Percentiles rank a stretch among this genome's conserved stretches.
Evolutionary conservation across 2,329 filamentous ascomycete species (phyloP).

Genomic region (Whalleya microplaca): DNA sequence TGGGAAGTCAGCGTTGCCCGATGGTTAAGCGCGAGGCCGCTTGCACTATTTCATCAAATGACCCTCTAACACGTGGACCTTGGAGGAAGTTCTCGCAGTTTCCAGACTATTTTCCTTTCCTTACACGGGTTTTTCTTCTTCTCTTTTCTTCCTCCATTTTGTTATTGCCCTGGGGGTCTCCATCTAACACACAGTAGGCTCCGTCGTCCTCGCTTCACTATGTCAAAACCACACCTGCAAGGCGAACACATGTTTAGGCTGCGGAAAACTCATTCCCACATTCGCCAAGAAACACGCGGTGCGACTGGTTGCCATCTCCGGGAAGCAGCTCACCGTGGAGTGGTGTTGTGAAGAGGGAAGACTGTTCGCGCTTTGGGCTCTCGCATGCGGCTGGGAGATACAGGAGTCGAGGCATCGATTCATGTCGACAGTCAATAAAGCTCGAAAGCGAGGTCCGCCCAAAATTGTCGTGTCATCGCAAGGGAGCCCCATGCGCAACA

Average conservation of each 20-base stretch:
- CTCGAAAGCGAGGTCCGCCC: conserved; percentile 1
- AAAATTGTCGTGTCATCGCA: neutral
- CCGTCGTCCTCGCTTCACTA: conserved; percentile 8
- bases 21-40: too few relatives aligned
- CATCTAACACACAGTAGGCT: conserved; percentile 8
- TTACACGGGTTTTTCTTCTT: neutral
- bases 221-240: conserved; percentile 11
- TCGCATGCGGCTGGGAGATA: conserved; percentile 17
- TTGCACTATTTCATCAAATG: too few relatives aligned
- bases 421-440: conserved; percentile 2
- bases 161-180: neutral
- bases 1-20: too few relatives aligned
- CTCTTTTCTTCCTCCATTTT: neutral
- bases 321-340: neutral
- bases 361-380: conserved; percentile 19
- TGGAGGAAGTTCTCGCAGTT: too few relatives aligned
- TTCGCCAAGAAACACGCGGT: too few relatives aligned
- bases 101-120: too few relatives aligned
- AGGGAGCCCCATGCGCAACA: neutral
- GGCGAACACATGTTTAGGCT: conserved; percentile 15
- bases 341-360: conserved; percentile 21
- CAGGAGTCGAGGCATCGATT: conserved; percentile 5
- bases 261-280: conserved; percentile 1
- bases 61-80: too few relatives aligned
- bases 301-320: neutral